Conservation (phyloP, 2,329 filamentous ascomycete genomes). For the Aspergillus eucalypticola region DNA sequence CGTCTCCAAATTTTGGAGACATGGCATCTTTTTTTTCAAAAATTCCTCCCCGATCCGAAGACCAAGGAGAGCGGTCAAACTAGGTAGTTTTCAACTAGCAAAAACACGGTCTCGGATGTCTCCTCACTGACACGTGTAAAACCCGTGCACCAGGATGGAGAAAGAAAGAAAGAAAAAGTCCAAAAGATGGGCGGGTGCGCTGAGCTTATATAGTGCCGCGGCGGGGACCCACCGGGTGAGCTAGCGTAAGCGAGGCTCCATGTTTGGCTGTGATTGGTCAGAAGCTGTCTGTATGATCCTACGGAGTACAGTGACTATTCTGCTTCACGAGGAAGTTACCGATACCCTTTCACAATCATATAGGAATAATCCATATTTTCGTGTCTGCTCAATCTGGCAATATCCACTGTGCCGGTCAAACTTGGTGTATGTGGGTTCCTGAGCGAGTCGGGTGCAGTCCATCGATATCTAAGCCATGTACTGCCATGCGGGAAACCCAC, state of each 20-base stretch:
- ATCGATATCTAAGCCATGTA: too few species aligned
- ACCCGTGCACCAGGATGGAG: constrained; percentile 58
- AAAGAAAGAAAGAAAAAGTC: constrained; percentile 38
- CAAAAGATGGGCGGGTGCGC: constrained; percentile 16
- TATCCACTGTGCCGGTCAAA: too few species aligned
- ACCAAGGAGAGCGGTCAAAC: constrained; percentile 74
- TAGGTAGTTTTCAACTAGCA: constrained; percentile 85
- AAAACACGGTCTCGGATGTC: constrained; percentile 84
- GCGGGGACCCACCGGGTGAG: constrained; percentile 21
- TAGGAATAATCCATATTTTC: not conserved
- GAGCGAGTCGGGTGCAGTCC: too few species aligned
- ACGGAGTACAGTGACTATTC: not conserved
- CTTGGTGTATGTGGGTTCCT: too few species aligned
- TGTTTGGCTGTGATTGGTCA: constrained; percentile 8
- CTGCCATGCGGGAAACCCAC: too few species aligned
- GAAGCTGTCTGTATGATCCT: not conserved
- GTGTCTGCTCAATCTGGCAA: too few species aligned
- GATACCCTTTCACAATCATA: not conserved
- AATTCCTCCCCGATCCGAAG: constrained; percentile 74
- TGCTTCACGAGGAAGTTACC: too few species aligned
- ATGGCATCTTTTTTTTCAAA: constrained; percentile 59
- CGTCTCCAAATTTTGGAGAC: constrained; percentile 22
- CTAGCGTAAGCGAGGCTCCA: constrained; percentile 32
- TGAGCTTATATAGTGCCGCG: constrained; percentile 23
- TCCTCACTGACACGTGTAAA: constrained; percentile 84